These are phyloP conservation scores for Pelargonium australe DNA, from an alignment of 441 rosid genomes.

Conservation along the genomic window DNA sequence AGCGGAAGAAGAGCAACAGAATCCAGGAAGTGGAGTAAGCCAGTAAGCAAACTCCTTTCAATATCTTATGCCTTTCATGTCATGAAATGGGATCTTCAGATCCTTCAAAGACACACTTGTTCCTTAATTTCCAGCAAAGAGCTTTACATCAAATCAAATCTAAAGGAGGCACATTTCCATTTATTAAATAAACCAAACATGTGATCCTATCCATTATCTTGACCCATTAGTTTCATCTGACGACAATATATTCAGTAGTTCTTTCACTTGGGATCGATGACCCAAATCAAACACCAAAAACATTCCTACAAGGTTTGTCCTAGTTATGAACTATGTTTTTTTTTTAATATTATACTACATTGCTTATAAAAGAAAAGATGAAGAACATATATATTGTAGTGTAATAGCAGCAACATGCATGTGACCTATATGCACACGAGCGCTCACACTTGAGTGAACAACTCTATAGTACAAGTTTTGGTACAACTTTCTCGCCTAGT, in stretches of 20 bases:
- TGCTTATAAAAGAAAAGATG: too few relatives aligned
- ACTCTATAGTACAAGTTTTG: too few relatives aligned
- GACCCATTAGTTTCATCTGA: neutral
- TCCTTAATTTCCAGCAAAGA: neutral
- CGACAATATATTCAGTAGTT: neutral
- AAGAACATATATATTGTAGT: too few relatives aligned
- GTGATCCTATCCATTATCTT: neutral
- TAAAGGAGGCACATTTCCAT: neutral
- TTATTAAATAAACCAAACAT: neutral
- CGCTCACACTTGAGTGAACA: too few relatives aligned
- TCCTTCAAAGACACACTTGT: neutral
- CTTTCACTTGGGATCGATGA: neutral
- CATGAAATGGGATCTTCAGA: neutral
- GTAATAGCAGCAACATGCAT: too few relatives aligned
- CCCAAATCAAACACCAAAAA: too few relatives aligned
- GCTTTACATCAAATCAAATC: neutral
- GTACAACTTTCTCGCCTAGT: too few relatives aligned
- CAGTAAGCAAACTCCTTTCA: neutral
- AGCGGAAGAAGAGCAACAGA: neutral
- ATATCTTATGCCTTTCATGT: neutral
- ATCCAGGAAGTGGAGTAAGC: neutral
- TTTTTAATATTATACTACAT: too few relatives aligned
- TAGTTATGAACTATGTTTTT: neutral
- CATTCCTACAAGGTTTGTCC: neutral
- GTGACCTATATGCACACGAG: too few relatives aligned